phyloP scores from a whole-genome alignment of 1,284 basidiomycete species.

The Tylopilus sp. region DNA sequence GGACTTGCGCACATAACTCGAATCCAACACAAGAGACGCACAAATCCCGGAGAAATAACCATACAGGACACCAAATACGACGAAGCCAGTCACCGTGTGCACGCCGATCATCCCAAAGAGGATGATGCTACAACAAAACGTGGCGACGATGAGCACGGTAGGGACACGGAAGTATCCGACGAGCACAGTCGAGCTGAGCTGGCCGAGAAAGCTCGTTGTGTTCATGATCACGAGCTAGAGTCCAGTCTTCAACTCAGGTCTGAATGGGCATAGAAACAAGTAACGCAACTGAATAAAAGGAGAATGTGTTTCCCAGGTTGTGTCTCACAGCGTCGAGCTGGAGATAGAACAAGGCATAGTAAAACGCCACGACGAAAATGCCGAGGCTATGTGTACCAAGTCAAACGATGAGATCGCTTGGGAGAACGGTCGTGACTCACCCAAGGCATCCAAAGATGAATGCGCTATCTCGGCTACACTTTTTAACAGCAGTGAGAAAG shows the following conservation, averaged over 20 bases:
- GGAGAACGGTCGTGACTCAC: constrained; percentile 13
- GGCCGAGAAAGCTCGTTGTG: constrained; percentile 41
- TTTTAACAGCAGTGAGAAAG: constrained; percentile 33
- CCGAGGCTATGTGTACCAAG: constrained; percentile 20
- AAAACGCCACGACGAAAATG: constrained; percentile 36
- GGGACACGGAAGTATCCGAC: constrained; percentile 33
- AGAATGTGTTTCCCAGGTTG: constrained; percentile 35
- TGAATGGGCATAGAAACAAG: background rate
- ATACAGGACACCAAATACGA: constrained; percentile 43
- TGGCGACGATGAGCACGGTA: constrained; percentile 27
- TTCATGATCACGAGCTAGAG: constrained; percentile 45
- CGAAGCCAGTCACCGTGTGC: constrained; percentile 34
- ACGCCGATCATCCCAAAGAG: constrained; percentile 44
- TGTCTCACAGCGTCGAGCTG: constrained; percentile 40
- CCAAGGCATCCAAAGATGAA: constrained; percentile 40
- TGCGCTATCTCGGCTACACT: constrained; percentile 33
- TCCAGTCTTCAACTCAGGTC: background rate
- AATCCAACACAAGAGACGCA: constrained; percentile 36
- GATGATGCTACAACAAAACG: constrained; percentile 42
- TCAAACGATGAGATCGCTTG: background rate
- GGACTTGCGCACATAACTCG: too few species aligned
- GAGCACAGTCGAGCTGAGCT: constrained; percentile 37
- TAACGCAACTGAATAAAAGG: constrained; percentile 46
- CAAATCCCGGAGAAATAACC: constrained; percentile 52
- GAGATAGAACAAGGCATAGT: constrained; percentile 45